Base-by-base conservation (phyloP, 352 stramenopile genomes). In the Pythium folliculosum region DNA sequence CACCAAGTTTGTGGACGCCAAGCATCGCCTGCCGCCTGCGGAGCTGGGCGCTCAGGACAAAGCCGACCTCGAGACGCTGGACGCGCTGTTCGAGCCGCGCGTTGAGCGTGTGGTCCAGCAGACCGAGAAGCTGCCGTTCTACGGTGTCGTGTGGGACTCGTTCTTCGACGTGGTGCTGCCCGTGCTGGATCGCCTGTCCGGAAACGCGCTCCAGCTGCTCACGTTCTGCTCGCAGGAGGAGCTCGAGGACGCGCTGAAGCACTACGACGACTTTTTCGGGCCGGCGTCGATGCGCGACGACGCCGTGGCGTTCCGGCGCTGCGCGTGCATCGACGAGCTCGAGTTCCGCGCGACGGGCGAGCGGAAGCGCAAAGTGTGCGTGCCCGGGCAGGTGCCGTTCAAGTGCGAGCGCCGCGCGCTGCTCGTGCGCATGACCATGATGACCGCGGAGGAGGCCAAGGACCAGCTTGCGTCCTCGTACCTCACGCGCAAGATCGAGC, bases 381-480 rank as follows among this genome's bases (percentile, higher is more conserved):
- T 84, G 14, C 77, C 78, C 6, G 58, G 70, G 25, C 64, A 74
- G 30, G 56, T 67, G 0, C 79, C 78, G 0, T 90, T 77, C 23
- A 62, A 69, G 22, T 91, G 83, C 47, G 63, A 81, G n/a, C 76
- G 83, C 35, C 37, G 63, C 2, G 83, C 75, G 17, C 60, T 74
- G n/a, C 54, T 91, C 17, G 37, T 91, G 5, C 76, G 83, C 38
- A 78, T 71, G 44, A 76, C 88, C 49, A 86, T 91, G 81, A 72
- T 91, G 25, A 90, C 83, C 0, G 76, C 69, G 8, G 79, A 91
- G 51, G 77, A 90, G 27, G 82, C 70, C 7, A 83, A 91, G 64
- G 83, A 89, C 56, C 82, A 90, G 38, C 73, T 89, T 27, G 78
- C 78, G 10, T 82, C 71, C 37, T 68, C 80, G 35, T 91, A 91